Conservation (phyloP, 2,329 filamentous ascomycete genomes). For the Trichophaea hybrida region DNA sequence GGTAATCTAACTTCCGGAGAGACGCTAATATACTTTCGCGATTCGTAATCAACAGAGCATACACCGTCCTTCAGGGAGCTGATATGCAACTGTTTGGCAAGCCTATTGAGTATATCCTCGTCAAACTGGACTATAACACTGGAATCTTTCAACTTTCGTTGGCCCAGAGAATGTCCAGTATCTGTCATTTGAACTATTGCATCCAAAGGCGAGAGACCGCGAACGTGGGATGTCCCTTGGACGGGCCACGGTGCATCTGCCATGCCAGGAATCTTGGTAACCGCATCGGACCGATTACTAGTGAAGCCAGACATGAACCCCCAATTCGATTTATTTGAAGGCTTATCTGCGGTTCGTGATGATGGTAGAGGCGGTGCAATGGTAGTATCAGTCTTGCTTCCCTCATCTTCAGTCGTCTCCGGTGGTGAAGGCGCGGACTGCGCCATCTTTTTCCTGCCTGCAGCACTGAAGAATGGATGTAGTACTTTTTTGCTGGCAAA, state of each 20-base stretch:
- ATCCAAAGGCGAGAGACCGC: conserved; percentile 44
- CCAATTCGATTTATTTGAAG: conserved; percentile 13
- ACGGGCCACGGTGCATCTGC: conserved; percentile 58
- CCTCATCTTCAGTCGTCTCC: background rate
- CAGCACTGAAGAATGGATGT: conserved; percentile 4
- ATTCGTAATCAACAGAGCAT: conserved; percentile 10
- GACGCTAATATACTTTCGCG: conserved; percentile 10
- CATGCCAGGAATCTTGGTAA: conserved; percentile 49
- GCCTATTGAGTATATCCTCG: conserved; percentile 31
- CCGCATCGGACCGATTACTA: background rate
- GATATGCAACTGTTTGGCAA: conserved; percentile 28
- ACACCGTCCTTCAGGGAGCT: conserved; percentile 3
- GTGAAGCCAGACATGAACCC: background rate
- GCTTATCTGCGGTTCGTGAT: conserved; percentile 14
- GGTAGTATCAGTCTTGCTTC: background rate
- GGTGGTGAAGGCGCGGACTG: background rate
- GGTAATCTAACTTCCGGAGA: conserved; percentile 15
- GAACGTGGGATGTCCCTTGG: conserved; percentile 48
- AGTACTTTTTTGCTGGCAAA: background rate
- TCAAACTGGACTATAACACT: conserved; percentile 27
- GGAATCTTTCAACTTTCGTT: conserved; percentile 33
- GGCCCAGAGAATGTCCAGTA: conserved; percentile 32
- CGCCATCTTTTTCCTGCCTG: background rate
- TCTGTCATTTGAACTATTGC: conserved; percentile 32
- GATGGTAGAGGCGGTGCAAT: background rate